Evolutionary conservation across 2,329 filamentous ascomycete species (phyloP).

Genomic region (Xylariomycetidae sp.): DNA sequence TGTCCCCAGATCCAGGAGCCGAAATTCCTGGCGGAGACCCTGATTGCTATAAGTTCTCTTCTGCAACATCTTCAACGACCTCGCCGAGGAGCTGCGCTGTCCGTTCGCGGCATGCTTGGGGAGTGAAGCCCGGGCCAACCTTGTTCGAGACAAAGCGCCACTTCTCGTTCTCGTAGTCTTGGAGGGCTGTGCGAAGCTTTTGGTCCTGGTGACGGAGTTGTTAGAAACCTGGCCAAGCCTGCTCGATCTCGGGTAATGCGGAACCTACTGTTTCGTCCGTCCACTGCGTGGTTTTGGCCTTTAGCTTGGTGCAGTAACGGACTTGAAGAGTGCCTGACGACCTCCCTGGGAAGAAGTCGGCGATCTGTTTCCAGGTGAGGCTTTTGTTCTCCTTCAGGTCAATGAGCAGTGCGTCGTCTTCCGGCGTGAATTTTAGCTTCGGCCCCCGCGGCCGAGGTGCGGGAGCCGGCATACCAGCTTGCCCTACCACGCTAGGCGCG

Average conservation of each 20-base stretch:
- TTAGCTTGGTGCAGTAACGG: slow-evolving; percentile 89
- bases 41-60: slow-evolving; percentile 47
- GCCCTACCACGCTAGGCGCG: slow-evolving; percentile 79
- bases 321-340: slow-evolving; percentile 90
- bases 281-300: slow-evolving; percentile 90
- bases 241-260: no score
- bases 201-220: slow-evolving; percentile 55
- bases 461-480: slow-evolving; percentile 79
- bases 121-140: slow-evolving; percentile 84
- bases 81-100: slow-evolving; percentile 55
- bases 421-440: slow-evolving; percentile 89
- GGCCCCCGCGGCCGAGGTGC: slow-evolving; percentile 76
- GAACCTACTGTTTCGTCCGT: slow-evolving; percentile 80
- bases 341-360: slow-evolving; percentile 88
- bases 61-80: slow-evolving; percentile 22
- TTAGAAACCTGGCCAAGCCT: no score
- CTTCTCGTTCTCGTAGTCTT: slow-evolving; percentile 85
- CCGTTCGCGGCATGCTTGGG: slow-evolving; percentile 79
- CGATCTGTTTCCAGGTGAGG: slow-evolving; percentile 95
- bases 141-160: slow-evolving; percentile 91
- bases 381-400: slow-evolving; percentile 93
- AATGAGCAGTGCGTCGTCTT: slow-evolving; percentile 82
- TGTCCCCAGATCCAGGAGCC: slow-evolving; percentile 41
- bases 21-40: slow-evolving; percentile 44
- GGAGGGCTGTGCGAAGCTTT: slow-evolving; percentile 68